Evolutionary conservation across 2,329 filamentous ascomycete genomes (phyloP).

Genomic region (Colletotrichum incanum): DNA sequence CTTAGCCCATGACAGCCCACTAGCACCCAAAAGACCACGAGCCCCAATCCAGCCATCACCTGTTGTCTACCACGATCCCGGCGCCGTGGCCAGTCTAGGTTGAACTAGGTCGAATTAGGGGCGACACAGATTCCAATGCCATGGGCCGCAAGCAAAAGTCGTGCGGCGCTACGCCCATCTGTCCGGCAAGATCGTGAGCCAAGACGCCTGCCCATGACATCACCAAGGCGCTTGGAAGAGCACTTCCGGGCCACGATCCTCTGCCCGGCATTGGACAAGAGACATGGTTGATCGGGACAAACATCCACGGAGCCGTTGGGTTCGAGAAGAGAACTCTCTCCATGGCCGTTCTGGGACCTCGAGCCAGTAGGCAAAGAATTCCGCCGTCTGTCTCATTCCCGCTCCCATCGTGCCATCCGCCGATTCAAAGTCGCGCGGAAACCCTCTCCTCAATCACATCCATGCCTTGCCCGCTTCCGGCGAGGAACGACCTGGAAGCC

Average conservation of each 20-base stretch:
- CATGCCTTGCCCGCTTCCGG: constrained; percentile 14
- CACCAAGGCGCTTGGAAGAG: neutral
- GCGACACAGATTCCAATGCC: neutral
- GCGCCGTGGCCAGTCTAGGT: neutral
- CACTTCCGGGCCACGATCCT: too few relatives aligned
- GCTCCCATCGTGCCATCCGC: neutral
- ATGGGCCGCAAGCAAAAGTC: neutral
- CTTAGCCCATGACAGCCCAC: neutral
- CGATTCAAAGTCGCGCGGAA: neutral
- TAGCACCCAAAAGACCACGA: neutral
- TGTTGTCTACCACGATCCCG: neutral
- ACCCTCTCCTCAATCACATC: neutral
- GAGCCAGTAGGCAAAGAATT: neutral
- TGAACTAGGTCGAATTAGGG: neutral
- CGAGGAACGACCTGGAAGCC: neutral
- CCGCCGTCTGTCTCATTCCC: neutral
- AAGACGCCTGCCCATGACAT: neutral
- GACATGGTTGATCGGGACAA: neutral
- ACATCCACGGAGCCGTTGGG: neutral
- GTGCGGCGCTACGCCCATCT: neutral
- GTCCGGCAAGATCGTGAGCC: neutral
- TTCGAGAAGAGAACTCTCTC: neutral
- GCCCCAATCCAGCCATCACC: neutral
- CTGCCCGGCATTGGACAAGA: too few relatives aligned
- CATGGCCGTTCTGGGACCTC: neutral